phyloP scores from a whole-genome alignment of 2,329 filamentous ascomycete genomes.

The Monilinia laxa region DNA sequence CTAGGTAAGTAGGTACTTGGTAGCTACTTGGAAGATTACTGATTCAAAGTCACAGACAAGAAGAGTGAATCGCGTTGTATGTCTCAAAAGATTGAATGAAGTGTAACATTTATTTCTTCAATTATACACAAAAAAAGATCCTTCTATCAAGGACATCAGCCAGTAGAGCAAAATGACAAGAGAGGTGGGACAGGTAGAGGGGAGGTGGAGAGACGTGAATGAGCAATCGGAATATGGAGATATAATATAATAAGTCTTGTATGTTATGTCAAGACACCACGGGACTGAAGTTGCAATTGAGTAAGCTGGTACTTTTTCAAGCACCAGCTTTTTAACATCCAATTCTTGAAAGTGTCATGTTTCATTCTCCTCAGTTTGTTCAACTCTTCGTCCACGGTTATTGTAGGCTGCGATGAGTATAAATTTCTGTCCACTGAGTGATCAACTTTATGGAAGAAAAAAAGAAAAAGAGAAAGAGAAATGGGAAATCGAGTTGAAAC shows the following conservation, averaged over 20 bases:
- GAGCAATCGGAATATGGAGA: constrained; percentile 14
- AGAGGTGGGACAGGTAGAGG: constrained; percentile 33
- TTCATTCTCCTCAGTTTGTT: constrained; percentile 50
- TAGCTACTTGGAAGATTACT: neutral
- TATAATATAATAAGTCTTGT: constrained; percentile 17
- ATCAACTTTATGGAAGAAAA: constrained; percentile 54
- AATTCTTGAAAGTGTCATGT: constrained; percentile 43
- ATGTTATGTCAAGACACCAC: constrained; percentile 37
- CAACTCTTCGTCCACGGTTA: constrained; percentile 57
- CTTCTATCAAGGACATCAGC: neutral
- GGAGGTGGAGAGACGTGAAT: constrained; percentile 18
- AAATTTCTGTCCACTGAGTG: constrained; percentile 53
- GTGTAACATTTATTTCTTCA: neutral
- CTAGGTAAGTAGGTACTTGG: too few relatives aligned
- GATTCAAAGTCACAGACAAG: constrained; percentile 11
- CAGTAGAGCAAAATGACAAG: neutral
- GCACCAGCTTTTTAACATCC: constrained; percentile 39
- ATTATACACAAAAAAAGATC: constrained; percentile 4
- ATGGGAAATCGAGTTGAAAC: constrained; percentile 5
- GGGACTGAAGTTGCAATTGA: constrained; percentile 37
- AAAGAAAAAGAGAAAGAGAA: constrained; percentile 41
- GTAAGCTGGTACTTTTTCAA: constrained; percentile 33
- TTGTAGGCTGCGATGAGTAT: constrained; percentile 52
- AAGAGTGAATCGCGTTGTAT: neutral
- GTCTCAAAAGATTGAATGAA: neutral